phyloP scores from a whole-genome alignment of 805 yeast species.

The Candida patagonica region DNA sequence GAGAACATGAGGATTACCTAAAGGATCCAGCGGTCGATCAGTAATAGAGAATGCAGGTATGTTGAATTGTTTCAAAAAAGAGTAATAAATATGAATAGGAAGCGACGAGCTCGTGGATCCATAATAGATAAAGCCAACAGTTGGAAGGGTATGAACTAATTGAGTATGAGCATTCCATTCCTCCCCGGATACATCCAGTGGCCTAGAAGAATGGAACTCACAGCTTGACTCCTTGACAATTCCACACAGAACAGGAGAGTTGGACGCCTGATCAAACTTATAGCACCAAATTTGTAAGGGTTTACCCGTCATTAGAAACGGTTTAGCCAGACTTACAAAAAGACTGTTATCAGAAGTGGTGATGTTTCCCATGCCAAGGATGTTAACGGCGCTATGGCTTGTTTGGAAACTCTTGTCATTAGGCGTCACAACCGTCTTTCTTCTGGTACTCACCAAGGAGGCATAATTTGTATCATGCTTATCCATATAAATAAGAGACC shows the following conservation, averaged over 20 bases:
- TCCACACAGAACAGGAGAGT: not conserved
- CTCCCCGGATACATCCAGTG: not conserved
- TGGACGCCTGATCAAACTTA: not conserved
- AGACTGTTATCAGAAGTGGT: not conserved
- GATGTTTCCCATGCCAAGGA: not conserved
- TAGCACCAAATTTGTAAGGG: slow-evolving; percentile 1
- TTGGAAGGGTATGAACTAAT: not conserved
- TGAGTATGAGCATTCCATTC: not conserved
- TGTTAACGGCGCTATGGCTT: not conserved
- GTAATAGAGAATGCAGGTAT: slow-evolving; percentile 1
- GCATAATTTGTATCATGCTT: not conserved
- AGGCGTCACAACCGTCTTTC: not conserved
- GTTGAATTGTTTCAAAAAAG: not conserved
- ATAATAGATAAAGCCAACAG: not conserved
- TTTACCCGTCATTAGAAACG: not conserved
- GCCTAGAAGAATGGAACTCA: slow-evolving; percentile 1
- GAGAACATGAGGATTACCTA: not conserved
- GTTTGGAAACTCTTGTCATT: not conserved
- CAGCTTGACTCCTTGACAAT: not conserved
- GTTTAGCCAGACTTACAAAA: not conserved
- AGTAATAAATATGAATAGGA: not conserved
- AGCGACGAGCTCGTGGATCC: not conserved
- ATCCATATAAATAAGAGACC: not conserved
- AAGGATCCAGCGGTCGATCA: not conserved
- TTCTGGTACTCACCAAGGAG: not conserved